Base-by-base conservation (phyloP, 768 basidiomycete genomes). In the Leccinum longicurvipes region DNA sequence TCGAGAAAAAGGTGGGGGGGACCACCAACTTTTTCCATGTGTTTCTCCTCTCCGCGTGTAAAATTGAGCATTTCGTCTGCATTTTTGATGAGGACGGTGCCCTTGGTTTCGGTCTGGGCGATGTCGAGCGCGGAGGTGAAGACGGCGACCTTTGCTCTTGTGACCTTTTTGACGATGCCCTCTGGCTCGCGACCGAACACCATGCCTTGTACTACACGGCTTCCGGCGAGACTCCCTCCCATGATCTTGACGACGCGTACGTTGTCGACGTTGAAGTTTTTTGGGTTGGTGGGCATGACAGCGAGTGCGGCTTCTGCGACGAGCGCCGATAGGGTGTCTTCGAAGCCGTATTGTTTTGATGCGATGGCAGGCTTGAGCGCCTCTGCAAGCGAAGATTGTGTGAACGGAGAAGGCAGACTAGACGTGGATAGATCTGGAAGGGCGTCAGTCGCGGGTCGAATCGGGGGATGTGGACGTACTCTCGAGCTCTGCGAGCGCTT, bases 231-330 rank as follows among this genome's bases (percentile, higher is more conserved):
- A 64, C 82, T 89, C 29, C 97, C 92, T 54, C 97, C 97, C 84
- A 99, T 88, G 59, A 99, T 98, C 76, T 98, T 99, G 65, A 99
- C 97, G 24, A 99, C 96, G 10, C 97, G 86, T 0, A 99, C 91
- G 64, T 94, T 95, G 73, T 99, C 97, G 27, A 98, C 94, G 73
- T 97, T 98, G 83, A 98, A 99, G 72, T 92, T 87, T 68, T 88
- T 87, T 8, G 85, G 83, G 68, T 91, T 91, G 2, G 79, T 69
- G 4, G 93, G 92, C 94, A 98, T 97, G 62, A 98, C 88, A 3
- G 86, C 82, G 24, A 98, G 74, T 0, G 93, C 91, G 1, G 97
- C 97, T 66, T 98, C 95, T 9, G 96, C 90, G 5, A 98, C 95
- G 9, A 98, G 82, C 2, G 77, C 71, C 2, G 94, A 79, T 0